These are phyloP conservation scores for Lodderomyces elongisporus DNA, from an alignment of 1,139 yeast species.

Conservation along the genomic window DNA sequence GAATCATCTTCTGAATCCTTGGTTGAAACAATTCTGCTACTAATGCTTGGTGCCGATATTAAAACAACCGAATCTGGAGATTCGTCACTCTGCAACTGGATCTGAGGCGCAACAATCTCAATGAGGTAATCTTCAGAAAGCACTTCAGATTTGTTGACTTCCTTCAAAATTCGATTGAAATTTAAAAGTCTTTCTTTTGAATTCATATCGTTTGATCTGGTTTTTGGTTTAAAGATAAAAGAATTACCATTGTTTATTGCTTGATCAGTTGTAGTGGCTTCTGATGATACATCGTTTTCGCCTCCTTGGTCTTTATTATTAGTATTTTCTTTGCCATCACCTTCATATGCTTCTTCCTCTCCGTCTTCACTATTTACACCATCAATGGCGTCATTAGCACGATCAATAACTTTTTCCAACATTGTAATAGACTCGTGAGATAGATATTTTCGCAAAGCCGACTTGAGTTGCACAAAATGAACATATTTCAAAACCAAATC, in stretches of 20 bases:
- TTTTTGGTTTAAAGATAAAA: background rate
- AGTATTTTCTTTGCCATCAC: no score
- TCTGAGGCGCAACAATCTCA: conserved; percentile 79
- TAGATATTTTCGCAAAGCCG: conserved; percentile 26
- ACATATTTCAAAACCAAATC: conserved; percentile 34
- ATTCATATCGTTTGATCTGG: conserved; percentile 8
- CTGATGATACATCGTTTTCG: conserved; percentile 3
- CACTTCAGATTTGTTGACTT: conserved; percentile 35
- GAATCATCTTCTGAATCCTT: conserved; percentile 21
- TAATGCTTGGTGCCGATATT: conserved; percentile 36
- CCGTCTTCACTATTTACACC: no score
- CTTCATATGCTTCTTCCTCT: conserved; percentile 5
- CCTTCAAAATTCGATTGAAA: conserved; percentile 51
- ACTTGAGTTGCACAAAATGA: conserved; percentile 33
- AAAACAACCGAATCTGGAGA: conserved; percentile 59
- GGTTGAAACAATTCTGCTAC: conserved; percentile 37
- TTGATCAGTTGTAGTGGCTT: background rate
- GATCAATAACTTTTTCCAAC: conserved; percentile 31
- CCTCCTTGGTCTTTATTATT: no score
- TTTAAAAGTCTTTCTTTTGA: conserved; percentile 27
- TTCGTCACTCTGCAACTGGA: conserved; percentile 68
- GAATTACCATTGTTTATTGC: conserved; percentile 1
- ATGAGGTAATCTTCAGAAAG: conserved; percentile 61
- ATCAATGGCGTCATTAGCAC: no score
- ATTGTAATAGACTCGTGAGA: conserved; percentile 37